A percentile compares a stretch with the other conserved stretches of the same genome.
These are phyloP conservation scores for Aquilaria yunnanensis DNA, from an alignment of 345 rosid genomes.

Conservation along the genomic window DNA sequence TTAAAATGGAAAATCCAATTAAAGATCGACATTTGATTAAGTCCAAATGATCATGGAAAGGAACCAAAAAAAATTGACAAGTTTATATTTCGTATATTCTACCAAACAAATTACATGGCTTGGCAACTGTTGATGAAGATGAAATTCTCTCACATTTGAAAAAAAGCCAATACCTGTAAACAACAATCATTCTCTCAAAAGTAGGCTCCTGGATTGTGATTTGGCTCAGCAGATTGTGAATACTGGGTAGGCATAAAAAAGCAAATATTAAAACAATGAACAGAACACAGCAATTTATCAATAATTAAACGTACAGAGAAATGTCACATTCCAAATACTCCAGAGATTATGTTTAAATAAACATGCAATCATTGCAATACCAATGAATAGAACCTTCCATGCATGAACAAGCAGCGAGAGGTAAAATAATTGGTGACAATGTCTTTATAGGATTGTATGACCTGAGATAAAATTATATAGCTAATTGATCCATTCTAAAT, in stretches of 20 bases:
- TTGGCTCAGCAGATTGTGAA: constrained; percentile 45
- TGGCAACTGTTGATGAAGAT: not conserved
- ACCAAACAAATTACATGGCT: too few species aligned
- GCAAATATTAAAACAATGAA: not conserved
- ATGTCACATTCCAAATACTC: too few species aligned
- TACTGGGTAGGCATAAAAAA: constrained; percentile 22
- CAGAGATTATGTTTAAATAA: too few species aligned
- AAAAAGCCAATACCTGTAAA: constrained; percentile 49
- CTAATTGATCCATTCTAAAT: too few species aligned
- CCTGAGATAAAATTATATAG: too few species aligned
- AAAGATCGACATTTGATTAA: not conserved
- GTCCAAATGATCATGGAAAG: not conserved
- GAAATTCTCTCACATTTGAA: not conserved
- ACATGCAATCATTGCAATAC: too few species aligned
- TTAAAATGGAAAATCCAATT: not conserved
- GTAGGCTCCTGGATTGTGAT: constrained; percentile 77
- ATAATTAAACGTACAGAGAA: too few species aligned
- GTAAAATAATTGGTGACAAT: too few species aligned
- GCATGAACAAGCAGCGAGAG: too few species aligned
- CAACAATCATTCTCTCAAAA: constrained; percentile 68
- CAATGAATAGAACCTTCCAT: too few species aligned
- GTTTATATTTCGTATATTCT: not conserved
- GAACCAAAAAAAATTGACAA: not conserved
- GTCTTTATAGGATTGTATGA: too few species aligned
- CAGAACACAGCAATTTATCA: not conserved